A percentile compares a stretch with the other conserved stretches of the same genome.
phyloP scores from a whole-genome alignment of 176 grass and related monocot genomes.

The Juncus inflexus region DNA sequence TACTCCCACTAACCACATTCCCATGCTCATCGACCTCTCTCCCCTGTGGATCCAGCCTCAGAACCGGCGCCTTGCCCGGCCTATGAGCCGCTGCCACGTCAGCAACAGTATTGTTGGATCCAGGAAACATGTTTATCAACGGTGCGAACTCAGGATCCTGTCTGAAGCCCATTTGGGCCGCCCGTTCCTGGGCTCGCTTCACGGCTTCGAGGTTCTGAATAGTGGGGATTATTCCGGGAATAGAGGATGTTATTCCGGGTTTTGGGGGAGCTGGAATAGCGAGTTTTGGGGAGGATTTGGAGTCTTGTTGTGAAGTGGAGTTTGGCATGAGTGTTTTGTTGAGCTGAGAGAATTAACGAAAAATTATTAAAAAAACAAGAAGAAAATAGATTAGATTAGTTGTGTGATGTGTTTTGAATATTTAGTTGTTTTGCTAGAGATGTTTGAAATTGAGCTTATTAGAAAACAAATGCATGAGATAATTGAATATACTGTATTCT shows the following conservation, averaged over 20 bases:
- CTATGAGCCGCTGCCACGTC: slow-evolving; percentile 62
- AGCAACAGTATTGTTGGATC: slow-evolving; percentile 49
- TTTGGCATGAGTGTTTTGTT: slow-evolving; percentile 34
- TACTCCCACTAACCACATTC: slow-evolving; percentile 68
- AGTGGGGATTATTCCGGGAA: slow-evolving; percentile 47
- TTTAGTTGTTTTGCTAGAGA: too few relatives aligned
- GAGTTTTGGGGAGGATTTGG: slow-evolving; percentile 26
- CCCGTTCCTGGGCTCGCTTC: slow-evolving; percentile 82
- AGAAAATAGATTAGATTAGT: too few relatives aligned
- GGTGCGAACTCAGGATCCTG: slow-evolving; percentile 88
- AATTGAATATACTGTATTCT: too few relatives aligned
- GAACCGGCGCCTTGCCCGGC: slow-evolving; percentile 71
- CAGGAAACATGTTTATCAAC: slow-evolving; percentile 85
- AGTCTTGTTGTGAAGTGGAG: slow-evolving; percentile 40
- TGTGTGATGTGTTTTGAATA: too few relatives aligned
- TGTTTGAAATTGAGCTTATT: too few relatives aligned
- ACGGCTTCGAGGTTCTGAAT: slow-evolving; percentile 86
- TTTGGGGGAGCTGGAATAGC: slow-evolving; percentile 25
- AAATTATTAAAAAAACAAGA: too few relatives aligned
- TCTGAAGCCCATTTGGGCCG: slow-evolving; percentile 89
- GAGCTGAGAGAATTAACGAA: slow-evolving; percentile 35
- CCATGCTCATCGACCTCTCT: slow-evolving; percentile 95
- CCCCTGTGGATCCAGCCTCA: slow-evolving; percentile 89
- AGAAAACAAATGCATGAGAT: too few relatives aligned
- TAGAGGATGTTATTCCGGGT: slow-evolving; percentile 27